These are phyloP conservation scores for Stachybotrys chlorohalonatus DNA, from an alignment of 2,329 filamentous ascomycete species.

Conservation along the genomic window DNA sequence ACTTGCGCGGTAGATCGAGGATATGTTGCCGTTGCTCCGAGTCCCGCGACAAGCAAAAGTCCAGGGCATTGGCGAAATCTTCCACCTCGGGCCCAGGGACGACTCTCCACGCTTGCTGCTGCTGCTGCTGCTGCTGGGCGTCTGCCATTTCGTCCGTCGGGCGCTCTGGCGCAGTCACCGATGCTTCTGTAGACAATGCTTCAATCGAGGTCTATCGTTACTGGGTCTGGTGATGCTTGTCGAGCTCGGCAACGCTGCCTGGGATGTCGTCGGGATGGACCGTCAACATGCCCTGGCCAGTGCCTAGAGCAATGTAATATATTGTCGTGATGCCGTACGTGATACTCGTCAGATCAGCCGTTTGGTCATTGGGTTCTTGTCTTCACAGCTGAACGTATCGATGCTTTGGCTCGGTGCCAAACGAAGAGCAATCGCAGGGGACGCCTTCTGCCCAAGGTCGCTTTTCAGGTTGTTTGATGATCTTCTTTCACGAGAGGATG, in stretches of 20 bases:
- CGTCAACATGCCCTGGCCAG: background rate
- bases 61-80: conserved; percentile 73
- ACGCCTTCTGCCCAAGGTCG: too few relatives aligned
- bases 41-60: conserved; percentile 55
- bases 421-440: too few relatives aligned
- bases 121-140: background rate
- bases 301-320: background rate
- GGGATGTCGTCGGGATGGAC: background rate
- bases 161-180: background rate
- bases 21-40: conserved; percentile 55
- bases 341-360: too few relatives aligned
- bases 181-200: background rate
- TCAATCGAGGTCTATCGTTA: background rate
- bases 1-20: conserved; percentile 50
- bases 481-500: too few relatives aligned
- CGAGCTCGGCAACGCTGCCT: background rate
- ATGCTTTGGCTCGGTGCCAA: too few relatives aligned
- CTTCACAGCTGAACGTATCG: too few relatives aligned
- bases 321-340: background rate
- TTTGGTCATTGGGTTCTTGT: too few relatives aligned
- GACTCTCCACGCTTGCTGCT: conserved; percentile 23
- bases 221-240: background rate
- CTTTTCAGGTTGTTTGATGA: too few relatives aligned
- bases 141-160: background rate
- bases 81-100: conserved; percentile 75